Evolutionary conservation across 805 yeast genomes (phyloP), one percentile per base, ranked within the genome.

Genomic region (Saturnispora diversa): DNA sequence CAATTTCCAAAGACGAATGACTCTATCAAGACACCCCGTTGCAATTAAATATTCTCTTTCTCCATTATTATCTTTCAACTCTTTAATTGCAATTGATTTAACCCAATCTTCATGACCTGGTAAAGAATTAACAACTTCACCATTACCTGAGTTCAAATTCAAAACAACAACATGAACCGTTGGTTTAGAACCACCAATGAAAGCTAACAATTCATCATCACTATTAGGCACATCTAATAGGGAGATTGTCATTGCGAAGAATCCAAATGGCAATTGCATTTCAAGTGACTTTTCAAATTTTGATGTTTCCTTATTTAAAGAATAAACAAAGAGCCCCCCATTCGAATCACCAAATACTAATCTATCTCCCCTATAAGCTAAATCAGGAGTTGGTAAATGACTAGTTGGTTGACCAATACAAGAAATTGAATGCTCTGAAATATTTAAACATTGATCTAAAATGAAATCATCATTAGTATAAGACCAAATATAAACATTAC

Each of bases 101-200:
- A 92, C 74, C 99, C 99, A 92, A 60, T 88, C 96, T 60, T 92
- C 98, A 58, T 92, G 98, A 4, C 99, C 98, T 21, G 77, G 70
- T 25, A 92, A 60, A 7, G 63, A 63, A 1, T 87, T 82, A 23
- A 68, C 65, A 39, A 63, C 28, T 5, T 22, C 27, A 5, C 35
- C 20, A 19, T 64, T 7, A 51, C 39, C 31, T 69, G 62, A 10
- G 48, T 42, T 26, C 13, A 42, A 22, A 13, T 31, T 27, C 7
- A 46, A 31, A 1, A 35, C n/a, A 6, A 41, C 13, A 4, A 84
- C 66, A 44, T 68, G 75, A 5, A 88, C 53, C 24, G 57, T 53
- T 8, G 70, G 56, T 12, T 69, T 69, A 1, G 94, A 79, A 13
- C 94, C 94, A 16, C 92, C 94, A n/a, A 80, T 55, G 2, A 85